Percentiles rank a stretch among this genome's conserved stretches.
Evolutionary conservation across 2,329 filamentous ascomycete species (phyloP).

Genomic region (Diaporthe sp.): DNA sequence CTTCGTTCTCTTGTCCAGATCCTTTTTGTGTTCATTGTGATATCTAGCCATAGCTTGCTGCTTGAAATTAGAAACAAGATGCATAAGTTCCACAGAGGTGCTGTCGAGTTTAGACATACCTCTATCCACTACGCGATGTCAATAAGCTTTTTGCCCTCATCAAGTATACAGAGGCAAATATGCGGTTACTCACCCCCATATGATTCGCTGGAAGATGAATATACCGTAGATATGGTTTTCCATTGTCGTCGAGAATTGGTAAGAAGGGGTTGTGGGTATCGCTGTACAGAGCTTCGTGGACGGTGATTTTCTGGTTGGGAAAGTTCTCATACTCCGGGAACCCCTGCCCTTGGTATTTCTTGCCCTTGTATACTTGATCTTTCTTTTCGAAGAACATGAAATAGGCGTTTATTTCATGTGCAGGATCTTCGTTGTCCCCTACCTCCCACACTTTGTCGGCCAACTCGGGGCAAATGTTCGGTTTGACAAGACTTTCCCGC

Average conservation of each 20-base stretch:
- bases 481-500: background rate
- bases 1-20: background rate
- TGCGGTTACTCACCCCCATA: slow-evolving; percentile 6
- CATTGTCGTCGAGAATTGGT: background rate
- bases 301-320: background rate
- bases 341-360: background rate
- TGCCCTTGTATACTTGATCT: background rate
- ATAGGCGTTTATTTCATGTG: background rate
- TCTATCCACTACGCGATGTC: slow-evolving; percentile 1
- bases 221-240: background rate
- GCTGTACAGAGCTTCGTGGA: background rate
- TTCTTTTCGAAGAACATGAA: slow-evolving; percentile 22
- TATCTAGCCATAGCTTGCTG: slow-evolving; percentile 28
- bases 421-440: background rate
- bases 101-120: background rate
- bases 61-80: background rate
- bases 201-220: slow-evolving; percentile 32
- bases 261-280: background rate
- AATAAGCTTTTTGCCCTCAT: background rate
- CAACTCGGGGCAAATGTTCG: background rate
- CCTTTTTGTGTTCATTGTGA: background rate
- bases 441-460: background rate
- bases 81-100: background rate
- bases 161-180: background rate
- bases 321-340: background rate